Percentiles rank a stretch among this genome's conserved stretches.
These are phyloP conservation scores for Paecilomyces fulvus DNA, from an alignment of 2,329 filamentous ascomycete species.

Conservation along the genomic window DNA sequence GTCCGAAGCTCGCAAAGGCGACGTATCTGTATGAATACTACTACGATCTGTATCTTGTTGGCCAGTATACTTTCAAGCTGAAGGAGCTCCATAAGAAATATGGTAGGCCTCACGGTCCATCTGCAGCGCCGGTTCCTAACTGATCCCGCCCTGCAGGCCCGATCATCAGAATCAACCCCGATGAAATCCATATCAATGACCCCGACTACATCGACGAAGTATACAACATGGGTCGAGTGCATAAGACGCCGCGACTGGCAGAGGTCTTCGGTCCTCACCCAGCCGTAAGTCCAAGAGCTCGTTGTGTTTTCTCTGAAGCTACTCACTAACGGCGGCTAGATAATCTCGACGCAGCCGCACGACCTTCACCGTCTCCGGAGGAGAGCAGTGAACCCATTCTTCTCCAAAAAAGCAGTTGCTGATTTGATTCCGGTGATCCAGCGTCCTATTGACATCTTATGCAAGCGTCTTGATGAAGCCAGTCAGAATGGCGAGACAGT, in stretches of 20 bases:
- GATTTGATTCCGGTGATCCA: not conserved
- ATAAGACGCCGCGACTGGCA: conserved; percentile 9
- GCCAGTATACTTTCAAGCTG: conserved; percentile 17
- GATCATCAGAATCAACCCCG: conserved; percentile 20
- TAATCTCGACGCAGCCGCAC: conserved; percentile 11
- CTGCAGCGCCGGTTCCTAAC: not conserved
- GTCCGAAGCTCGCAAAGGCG: conserved; percentile 18
- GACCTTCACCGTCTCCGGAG: conserved; percentile 32
- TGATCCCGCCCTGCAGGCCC: conserved; percentile 6
- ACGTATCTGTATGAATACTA: conserved; percentile 18
- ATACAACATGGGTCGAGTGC: conserved; percentile 10
- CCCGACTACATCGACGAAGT: conserved; percentile 17
- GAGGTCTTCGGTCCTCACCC: not conserved
- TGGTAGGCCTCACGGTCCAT: conserved; percentile 3
- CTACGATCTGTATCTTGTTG: conserved; percentile 14
- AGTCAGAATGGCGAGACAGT: conserved; percentile 8
- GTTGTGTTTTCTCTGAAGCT: not conserved
- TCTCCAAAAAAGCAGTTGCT: not conserved
- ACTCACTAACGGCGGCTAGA: not conserved
- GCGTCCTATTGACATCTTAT: not conserved
- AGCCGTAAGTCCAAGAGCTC: conserved; percentile 1
- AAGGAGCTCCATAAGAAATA: conserved; percentile 21
- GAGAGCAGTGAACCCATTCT: conserved; percentile 32
- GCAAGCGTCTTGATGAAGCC: conserved; percentile 7
- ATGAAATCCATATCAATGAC: conserved; percentile 19